A percentile compares a stretch with the other conserved stretches of the same genome.
Conservation (phyloP, 2,329 filamentous ascomycete genomes). For the Colletotrichum graminicola region DNA sequence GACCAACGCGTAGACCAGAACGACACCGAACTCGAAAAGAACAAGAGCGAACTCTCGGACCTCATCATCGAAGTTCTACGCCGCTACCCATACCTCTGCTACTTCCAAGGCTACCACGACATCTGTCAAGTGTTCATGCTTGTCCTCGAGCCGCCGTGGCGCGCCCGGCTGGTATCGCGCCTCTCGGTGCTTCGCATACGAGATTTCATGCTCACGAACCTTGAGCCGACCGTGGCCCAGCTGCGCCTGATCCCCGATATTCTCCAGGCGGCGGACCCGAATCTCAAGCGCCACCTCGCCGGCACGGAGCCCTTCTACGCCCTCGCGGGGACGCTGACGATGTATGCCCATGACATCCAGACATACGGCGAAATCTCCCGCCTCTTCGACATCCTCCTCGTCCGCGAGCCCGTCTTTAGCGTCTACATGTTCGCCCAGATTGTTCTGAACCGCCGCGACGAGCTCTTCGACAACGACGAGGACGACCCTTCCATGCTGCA, state of each 20-base stretch:
- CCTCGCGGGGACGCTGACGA: constrained; percentile 89
- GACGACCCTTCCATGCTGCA: constrained; percentile 95
- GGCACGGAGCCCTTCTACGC: constrained; percentile 90
- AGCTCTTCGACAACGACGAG: constrained; percentile 83
- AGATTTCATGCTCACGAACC: constrained; percentile 95
- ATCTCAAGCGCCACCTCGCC: constrained; percentile 80
- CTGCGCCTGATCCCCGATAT: constrained; percentile 90
- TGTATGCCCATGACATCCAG: constrained; percentile 97
- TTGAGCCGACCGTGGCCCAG: constrained; percentile 84
- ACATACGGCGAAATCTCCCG: constrained; percentile 89
- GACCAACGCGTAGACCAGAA: constrained; percentile 69
- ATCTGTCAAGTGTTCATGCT: constrained; percentile 96
- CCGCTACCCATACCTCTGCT: constrained; percentile 84
- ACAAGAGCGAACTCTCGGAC: constrained; percentile 81
- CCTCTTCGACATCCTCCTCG: constrained; percentile 91
- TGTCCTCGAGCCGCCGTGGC: constrained; percentile 74
- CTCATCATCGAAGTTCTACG: constrained; percentile 87
- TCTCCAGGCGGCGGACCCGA: constrained; percentile 77
- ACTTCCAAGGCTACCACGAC: constrained; percentile 99
- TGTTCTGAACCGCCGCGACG: constrained; percentile 81
- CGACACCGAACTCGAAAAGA: constrained; percentile 74
- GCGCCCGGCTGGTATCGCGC: constrained; percentile 76
- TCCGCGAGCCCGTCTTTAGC: constrained; percentile 86
- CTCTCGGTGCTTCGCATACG: constrained; percentile 91
- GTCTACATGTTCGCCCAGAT: constrained; percentile 95